Conservation (phyloP, 2,329 filamentous ascomycete species). For the Colletotrichum tofieldiae region DNA sequence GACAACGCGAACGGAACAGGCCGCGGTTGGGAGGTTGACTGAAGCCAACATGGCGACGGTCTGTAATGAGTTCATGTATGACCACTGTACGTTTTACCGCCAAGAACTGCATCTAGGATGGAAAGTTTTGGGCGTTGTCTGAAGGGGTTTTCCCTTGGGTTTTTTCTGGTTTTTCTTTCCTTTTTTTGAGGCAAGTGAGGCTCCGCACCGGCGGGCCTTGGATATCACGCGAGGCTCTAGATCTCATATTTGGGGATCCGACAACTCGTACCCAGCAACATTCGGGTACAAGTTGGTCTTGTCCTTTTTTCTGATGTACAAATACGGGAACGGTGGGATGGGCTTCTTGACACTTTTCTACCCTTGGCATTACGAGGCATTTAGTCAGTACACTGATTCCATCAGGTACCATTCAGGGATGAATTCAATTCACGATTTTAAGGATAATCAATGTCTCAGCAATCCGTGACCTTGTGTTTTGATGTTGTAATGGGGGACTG, state of each 20-base stretch:
- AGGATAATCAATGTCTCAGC: too few species aligned
- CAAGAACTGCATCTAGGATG: slow-evolving; percentile 32
- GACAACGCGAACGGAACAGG: slow-evolving; percentile 35
- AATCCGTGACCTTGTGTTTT: not conserved
- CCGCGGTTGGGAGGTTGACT: slow-evolving; percentile 43
- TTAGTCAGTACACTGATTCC: slow-evolving; percentile 16
- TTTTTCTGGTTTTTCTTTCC: too few species aligned
- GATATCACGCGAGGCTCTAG: slow-evolving; percentile 7
- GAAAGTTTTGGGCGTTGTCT: slow-evolving; percentile 29
- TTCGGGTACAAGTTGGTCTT: not conserved
- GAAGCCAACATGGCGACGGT: slow-evolving; percentile 24
- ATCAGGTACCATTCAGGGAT: slow-evolving; percentile 9
- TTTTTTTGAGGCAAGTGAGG: slow-evolving; percentile 11
- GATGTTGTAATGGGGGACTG: not conserved
- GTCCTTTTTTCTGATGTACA: slow-evolving; percentile 23
- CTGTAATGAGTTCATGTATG: slow-evolving; percentile 40
- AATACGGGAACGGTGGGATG: slow-evolving; percentile 16
- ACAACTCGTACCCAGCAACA: not conserved
- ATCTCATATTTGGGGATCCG: not conserved
- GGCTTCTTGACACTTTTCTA: slow-evolving; percentile 4
- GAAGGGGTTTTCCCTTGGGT: not conserved
- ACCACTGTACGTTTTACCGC: slow-evolving; percentile 36
- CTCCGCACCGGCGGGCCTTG: slow-evolving; percentile 19
- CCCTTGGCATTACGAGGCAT: slow-evolving; percentile 25
- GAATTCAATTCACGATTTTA: not conserved